Conservation (phyloP, 805 yeast species). For the Kodamaea jinghongensis region DNA sequence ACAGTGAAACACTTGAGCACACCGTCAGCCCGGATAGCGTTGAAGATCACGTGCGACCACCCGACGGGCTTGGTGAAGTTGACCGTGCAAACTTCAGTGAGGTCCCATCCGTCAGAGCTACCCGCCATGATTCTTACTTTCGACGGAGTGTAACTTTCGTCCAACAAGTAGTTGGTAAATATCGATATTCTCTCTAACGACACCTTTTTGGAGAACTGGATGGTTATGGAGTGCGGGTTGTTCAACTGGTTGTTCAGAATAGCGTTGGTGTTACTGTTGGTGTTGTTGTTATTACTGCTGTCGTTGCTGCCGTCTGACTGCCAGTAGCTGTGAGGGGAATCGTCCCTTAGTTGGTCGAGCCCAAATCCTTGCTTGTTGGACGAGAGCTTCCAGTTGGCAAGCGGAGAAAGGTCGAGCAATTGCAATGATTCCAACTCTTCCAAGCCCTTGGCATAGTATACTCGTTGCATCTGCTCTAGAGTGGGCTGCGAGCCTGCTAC, state of each 20-base stretch:
- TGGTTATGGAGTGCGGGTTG: slow-evolving; percentile 79
- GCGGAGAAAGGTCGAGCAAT: slow-evolving; percentile 69
- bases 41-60: slow-evolving; percentile 68
- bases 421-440: slow-evolving; percentile 56
- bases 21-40: slow-evolving; percentile 51
- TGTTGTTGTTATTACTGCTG: slow-evolving; percentile 16
- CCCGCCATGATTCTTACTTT: slow-evolving; percentile 67
- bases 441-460: slow-evolving; percentile 45
- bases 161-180: slow-evolving; percentile 66
- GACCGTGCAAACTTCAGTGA: slow-evolving; percentile 61
- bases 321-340: slow-evolving; percentile 76
- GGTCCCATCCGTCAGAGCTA: slow-evolving; percentile 69
- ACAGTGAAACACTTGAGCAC: slow-evolving; percentile 66
- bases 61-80: slow-evolving; percentile 68
- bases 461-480: slow-evolving; percentile 39
- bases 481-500: slow-evolving; percentile 30
- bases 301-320: slow-evolving; percentile 80
- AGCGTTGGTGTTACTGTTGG: slow-evolving; percentile 19
- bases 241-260: slow-evolving; percentile 36
- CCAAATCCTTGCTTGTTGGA: slow-evolving; percentile 74
- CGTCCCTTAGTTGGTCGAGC: slow-evolving; percentile 67
- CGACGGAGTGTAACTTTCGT: slow-evolving; percentile 92
- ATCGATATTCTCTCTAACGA: slow-evolving; percentile 64
- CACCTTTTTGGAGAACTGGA: slow-evolving; percentile 78
- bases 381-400: slow-evolving; percentile 84